These are phyloP conservation scores for Polymyxa betae DNA, from an alignment of 208 protist genomes.

Conservation along the genomic window DNA sequence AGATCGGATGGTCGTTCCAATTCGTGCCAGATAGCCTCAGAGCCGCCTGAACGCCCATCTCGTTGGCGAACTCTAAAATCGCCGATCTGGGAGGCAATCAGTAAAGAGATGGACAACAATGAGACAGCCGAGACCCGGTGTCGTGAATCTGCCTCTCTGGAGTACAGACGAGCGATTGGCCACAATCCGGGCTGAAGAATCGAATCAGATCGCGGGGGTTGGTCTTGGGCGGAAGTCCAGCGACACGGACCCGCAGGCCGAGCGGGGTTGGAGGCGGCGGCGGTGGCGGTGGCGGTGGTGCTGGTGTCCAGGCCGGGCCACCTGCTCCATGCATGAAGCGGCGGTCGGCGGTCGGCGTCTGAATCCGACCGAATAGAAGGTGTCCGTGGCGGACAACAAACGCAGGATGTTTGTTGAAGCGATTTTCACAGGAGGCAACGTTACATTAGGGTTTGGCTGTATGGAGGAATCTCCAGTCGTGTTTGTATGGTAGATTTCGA, in stretches of 20 bases:
- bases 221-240: neutral
- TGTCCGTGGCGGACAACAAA: no score
- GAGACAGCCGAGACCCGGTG: neutral
- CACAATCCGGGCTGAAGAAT: constrained; percentile 6
- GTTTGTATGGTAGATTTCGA: no score
- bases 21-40: neutral
- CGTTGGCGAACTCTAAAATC: constrained; percentile 35
- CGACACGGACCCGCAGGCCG: constrained; percentile 3
- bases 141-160: constrained; percentile 20
- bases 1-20: neutral
- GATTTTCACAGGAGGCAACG: no score
- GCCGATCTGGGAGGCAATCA: neutral
- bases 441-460: no score
- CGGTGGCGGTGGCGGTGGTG: no score
- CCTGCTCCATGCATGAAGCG: no score
- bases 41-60: neutral
- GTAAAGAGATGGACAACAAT: neutral
- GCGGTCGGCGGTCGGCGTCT: no score
- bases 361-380: no score
- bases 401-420: no score
- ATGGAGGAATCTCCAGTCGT: no score
- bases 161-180: constrained; percentile 18
- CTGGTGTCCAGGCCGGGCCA: no score
- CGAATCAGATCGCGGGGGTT: neutral
- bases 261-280: neutral